Percentiles rank a stretch among this genome's conserved stretches.
phyloP scores from a whole-genome alignment of 768 basidiomycete genomes.

The Calvatia gigantea region DNA sequence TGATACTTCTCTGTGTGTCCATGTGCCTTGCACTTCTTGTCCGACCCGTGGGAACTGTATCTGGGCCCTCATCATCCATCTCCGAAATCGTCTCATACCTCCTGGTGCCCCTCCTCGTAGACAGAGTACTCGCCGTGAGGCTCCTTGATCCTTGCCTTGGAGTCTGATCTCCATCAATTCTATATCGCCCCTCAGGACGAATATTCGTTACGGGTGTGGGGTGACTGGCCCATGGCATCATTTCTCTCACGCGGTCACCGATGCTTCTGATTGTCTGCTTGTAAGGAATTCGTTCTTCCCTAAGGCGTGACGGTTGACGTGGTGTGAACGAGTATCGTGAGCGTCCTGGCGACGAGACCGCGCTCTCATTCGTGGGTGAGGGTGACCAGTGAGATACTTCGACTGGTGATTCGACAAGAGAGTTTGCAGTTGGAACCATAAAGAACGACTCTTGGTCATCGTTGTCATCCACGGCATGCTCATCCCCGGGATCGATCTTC shows the following conservation, averaged over 20 bases:
- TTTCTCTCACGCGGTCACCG: neutral
- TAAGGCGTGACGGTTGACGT: neutral
- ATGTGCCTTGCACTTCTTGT: neutral
- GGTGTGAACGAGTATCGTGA: neutral
- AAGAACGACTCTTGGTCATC: conserved; percentile 12
- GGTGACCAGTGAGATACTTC: conserved; percentile 8
- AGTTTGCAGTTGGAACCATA: neutral
- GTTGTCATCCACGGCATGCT: neutral
- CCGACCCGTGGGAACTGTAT: neutral
- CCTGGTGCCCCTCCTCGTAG: neutral
- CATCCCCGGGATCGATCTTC: conserved; percentile 16
- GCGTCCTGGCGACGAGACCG: neutral
- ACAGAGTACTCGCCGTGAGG: conserved; percentile 1
- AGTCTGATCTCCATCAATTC: conserved; percentile 1
- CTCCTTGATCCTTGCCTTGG: neutral
- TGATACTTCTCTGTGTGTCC: neutral
- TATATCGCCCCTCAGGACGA: neutral
- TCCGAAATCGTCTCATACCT: conserved; percentile 4
- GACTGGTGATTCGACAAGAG: conserved; percentile 1
- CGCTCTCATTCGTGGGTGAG: neutral
- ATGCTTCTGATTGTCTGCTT: neutral
- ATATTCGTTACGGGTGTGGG: neutral
- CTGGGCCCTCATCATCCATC: conserved; percentile 5
- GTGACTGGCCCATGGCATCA: conserved; percentile 6
- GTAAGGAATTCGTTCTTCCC: neutral